Conservation (phyloP, 352 stramenopile species). For the Pythium volutum region DNA sequence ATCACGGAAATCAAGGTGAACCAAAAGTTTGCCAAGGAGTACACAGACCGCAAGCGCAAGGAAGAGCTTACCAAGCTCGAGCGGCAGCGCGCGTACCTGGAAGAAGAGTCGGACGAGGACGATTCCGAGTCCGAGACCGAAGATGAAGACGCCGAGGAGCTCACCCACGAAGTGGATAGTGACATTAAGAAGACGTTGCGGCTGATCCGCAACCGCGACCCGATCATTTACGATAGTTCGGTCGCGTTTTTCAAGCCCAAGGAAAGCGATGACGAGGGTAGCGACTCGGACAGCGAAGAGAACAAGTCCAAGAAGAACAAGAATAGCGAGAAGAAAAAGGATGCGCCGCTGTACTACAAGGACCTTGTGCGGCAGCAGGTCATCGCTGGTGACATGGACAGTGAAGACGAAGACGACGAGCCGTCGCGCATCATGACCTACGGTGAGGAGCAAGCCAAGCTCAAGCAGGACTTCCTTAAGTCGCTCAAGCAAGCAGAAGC, state of each 20-base stretch:
- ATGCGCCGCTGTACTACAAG: conserved; percentile 87
- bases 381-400: conserved; percentile 78
- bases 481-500: conserved; percentile 33
- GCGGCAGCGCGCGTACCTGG: conserved; percentile 35
- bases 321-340: conserved; percentile 34
- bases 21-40: conserved; percentile 68
- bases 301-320: conserved; percentile 25
- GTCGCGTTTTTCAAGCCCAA: conserved; percentile 86
- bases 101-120: conserved; percentile 48
- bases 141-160: conserved; percentile 80
- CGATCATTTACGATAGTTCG: conserved; percentile 90
- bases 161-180: conserved; percentile 65
- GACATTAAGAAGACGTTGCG: conserved; percentile 86
- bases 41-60: conserved; percentile 75
- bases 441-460: conserved; percentile 61
- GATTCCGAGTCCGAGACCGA: conserved; percentile 80
- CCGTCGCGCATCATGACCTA: conserved; percentile 50
- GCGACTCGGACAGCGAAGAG: conserved; percentile 25
- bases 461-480: conserved; percentile 65
- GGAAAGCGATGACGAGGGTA: conserved; percentile 28
- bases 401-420: conserved; percentile 57
- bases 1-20: conserved; percentile 71
- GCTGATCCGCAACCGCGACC: conserved; percentile 90
- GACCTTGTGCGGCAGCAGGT: conserved; percentile 95
- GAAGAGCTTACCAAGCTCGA: conserved; percentile 68